A percentile compares a stretch with the other conserved stretches of the same genome.
These are phyloP conservation scores for Nyssa sinensis DNA, from an alignment of 148 eudicot genomes.

Conservation along the genomic window DNA sequence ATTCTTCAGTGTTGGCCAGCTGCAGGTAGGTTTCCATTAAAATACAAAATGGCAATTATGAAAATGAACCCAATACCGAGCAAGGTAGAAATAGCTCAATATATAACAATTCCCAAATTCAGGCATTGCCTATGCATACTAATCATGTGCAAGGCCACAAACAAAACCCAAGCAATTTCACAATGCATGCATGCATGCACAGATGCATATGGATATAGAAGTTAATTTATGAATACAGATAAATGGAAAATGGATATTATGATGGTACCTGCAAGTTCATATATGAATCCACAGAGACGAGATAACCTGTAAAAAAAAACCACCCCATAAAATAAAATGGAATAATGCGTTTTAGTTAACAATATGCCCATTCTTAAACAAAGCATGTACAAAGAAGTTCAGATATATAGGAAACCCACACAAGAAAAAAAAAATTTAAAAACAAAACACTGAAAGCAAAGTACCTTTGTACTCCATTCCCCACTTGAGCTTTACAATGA, in stretches of 20 bases:
- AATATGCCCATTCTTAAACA: neutral
- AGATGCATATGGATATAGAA: too few relatives aligned
- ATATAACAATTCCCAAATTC: neutral
- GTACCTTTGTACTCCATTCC: conserved; percentile 80
- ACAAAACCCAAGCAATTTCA: neutral
- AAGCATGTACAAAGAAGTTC: neutral
- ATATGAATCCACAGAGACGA: conserved; percentile 69
- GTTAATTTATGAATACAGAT: neutral
- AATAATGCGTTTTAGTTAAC: conserved; percentile 2
- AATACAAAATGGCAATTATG: neutral
- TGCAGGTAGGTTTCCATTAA: conserved; percentile 26
- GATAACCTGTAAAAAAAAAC: conserved; percentile 46
- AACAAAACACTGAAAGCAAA: neutral
- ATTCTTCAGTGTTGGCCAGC: conserved; percentile 89
- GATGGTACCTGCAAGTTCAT: conserved; percentile 62
- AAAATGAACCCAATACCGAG: neutral
- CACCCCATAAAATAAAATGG: neutral
- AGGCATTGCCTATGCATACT: neutral
- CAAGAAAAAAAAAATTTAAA: neutral
- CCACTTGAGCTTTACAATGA: conserved; percentile 70
- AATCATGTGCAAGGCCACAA: neutral
- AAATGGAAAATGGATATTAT: neutral
- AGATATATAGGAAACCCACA: neutral
- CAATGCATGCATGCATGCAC: neutral
- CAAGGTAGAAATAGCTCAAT: neutral